Evolutionary conservation across 2,329 filamentous ascomycete species (phyloP).

Genomic region (Phialophora expanda): DNA sequence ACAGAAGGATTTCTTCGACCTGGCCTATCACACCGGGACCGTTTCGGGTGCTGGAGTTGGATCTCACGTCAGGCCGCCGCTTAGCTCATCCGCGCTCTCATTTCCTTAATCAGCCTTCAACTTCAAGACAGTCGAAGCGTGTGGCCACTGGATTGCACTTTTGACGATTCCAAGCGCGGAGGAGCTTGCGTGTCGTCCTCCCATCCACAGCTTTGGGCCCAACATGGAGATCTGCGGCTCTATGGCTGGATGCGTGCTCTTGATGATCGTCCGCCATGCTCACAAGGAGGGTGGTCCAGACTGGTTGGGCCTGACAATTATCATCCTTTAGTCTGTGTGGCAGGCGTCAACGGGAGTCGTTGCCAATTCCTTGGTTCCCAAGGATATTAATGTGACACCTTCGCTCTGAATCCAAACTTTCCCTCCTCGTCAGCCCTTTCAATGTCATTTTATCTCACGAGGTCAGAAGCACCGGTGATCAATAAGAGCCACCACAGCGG

Average conservation of each 20-base stretch:
- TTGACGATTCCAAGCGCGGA: background rate
- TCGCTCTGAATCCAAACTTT: background rate
- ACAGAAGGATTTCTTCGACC: conserved; percentile 6
- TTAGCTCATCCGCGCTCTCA: conserved; percentile 12
- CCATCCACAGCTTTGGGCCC: background rate
- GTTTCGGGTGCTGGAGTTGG: conserved; percentile 8
- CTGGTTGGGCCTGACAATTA: conserved; percentile 11
- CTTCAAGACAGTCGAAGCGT: background rate
- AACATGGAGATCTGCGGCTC: conserved; percentile 10
- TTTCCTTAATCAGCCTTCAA: conserved; percentile 14
- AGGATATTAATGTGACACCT: conserved; percentile 15
- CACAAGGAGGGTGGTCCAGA: conserved; percentile 5
- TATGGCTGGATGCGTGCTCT: conserved; percentile 7
- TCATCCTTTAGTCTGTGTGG: conserved; percentile 9
- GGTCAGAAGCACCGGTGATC: background rate
- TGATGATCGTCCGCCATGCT: conserved; percentile 8
- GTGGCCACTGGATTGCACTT: background rate
- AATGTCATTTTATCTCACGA: background rate
- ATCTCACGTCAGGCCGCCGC: conserved; percentile 20
- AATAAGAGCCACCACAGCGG: background rate
- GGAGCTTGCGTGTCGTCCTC: conserved; percentile 1
- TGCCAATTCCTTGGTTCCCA: background rate
- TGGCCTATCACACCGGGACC: conserved; percentile 7
- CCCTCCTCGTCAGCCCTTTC: background rate
- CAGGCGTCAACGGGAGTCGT: background rate